Conservation (phyloP, 2,329 filamentous ascomycete species). For the Ilyonectria destructans region DNA sequence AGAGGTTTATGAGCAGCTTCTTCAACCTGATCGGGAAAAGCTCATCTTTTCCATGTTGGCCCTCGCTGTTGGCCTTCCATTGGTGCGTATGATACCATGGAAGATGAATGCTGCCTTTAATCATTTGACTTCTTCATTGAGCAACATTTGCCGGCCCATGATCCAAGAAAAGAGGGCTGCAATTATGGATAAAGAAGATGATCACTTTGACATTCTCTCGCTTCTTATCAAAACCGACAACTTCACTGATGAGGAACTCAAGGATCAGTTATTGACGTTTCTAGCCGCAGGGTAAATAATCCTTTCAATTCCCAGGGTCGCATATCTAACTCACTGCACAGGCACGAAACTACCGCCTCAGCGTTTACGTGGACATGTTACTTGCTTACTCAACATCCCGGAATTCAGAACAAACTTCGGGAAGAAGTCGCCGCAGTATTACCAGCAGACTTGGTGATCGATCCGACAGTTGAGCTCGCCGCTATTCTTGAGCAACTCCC, state of each 20-base stretch:
- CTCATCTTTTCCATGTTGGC: slow-evolving; percentile 51
- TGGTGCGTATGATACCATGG: slow-evolving; percentile 40
- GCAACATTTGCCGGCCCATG: slow-evolving; percentile 36
- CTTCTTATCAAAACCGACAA: slow-evolving; percentile 67
- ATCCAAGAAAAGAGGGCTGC: slow-evolving; percentile 66
- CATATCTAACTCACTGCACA: not conserved
- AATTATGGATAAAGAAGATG: slow-evolving; percentile 59
- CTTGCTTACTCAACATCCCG: slow-evolving; percentile 36
- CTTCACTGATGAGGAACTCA: slow-evolving; percentile 68
- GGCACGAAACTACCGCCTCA: slow-evolving; percentile 42
- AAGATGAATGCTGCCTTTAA: slow-evolving; percentile 42
- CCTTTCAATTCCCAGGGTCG: rapidly evolving
- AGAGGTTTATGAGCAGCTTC: slow-evolving; percentile 63
- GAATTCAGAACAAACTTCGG: slow-evolving; percentile 38
- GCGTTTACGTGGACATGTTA: slow-evolving; percentile 44
- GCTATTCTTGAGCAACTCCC: slow-evolving; percentile 74
- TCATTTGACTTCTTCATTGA: slow-evolving; percentile 31
- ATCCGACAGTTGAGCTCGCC: slow-evolving; percentile 61
- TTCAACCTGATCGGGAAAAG: slow-evolving; percentile 64
- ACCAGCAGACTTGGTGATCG: not conserved
- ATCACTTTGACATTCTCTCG: slow-evolving; percentile 76
- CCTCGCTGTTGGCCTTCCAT: slow-evolving; percentile 28
- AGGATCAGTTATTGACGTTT: slow-evolving; percentile 71
- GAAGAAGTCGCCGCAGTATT: slow-evolving; percentile 31
- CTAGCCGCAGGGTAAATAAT: slow-evolving; percentile 56